Percentiles rank a stretch among this genome's conserved stretches.
phyloP scores from a whole-genome alignment of 2,329 filamentous ascomycete genomes.

The Nothophoma quercina region DNA sequence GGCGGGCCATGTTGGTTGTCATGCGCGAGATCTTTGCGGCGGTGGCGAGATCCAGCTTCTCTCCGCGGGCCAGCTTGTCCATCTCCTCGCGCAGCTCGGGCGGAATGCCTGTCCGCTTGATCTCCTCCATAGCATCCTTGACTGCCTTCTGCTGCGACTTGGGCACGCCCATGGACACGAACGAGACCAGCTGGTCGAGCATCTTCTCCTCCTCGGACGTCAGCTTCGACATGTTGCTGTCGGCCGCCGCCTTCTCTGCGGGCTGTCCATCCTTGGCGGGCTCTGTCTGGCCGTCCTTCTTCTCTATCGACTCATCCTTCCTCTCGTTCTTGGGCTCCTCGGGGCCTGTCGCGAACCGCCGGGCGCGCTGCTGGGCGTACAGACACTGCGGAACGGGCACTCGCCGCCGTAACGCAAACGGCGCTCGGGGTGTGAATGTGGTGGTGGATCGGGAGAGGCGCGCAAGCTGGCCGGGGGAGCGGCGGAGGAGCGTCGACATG shows the following conservation, averaged over 20 bases:
- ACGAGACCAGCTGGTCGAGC: slow-evolving; percentile 64
- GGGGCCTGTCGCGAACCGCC: slow-evolving; percentile 53
- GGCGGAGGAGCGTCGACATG: slow-evolving; percentile 73
- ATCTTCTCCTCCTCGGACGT: slow-evolving; percentile 64
- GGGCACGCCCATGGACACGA: slow-evolving; percentile 67
- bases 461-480: slow-evolving; percentile 68
- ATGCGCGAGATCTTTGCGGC: slow-evolving; percentile 68
- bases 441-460: slow-evolving; percentile 66
- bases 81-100: slow-evolving; percentile 71
- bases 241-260: slow-evolving; percentile 53
- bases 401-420: slow-evolving; percentile 45
- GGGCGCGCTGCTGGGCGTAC: slow-evolving; percentile 53
- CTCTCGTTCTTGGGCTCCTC: slow-evolving; percentile 44
- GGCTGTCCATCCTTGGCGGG: slow-evolving; percentile 45
- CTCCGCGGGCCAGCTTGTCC: slow-evolving; percentile 60
- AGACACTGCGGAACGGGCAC: slow-evolving; percentile 53
- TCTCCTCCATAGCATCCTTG: slow-evolving; percentile 65
- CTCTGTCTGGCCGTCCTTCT: slow-evolving; percentile 43
- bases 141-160: slow-evolving; percentile 67
- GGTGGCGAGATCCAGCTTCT: slow-evolving; percentile 60
- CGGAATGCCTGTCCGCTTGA: slow-evolving; percentile 75
- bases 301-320: slow-evolving; percentile 35
- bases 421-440: slow-evolving; percentile 60
- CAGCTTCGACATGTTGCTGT: slow-evolving; percentile 53
- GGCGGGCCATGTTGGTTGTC: slow-evolving; percentile 63